Conservation (phyloP, 192 early-diverging fungal genomes). For the Podila clonocystis region DNA sequence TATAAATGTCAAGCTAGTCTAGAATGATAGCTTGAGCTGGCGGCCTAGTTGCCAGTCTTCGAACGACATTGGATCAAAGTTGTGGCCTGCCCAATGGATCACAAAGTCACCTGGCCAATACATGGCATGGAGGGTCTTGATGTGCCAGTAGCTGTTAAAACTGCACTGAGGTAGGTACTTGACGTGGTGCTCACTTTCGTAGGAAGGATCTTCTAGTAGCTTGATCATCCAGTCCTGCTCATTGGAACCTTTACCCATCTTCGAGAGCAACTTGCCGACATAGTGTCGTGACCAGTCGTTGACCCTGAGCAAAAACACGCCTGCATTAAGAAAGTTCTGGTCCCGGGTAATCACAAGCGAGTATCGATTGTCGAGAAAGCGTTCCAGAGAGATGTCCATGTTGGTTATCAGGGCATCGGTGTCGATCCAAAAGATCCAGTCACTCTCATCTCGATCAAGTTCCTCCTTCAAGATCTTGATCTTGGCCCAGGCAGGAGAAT, state of each 20-base stretch:
- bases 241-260: constrained; percentile 1
- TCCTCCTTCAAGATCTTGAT: constrained; percentile 21
- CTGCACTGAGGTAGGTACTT: constrained; percentile 30
- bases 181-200: constrained; percentile 2
- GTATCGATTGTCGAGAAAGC: constrained; percentile 48
- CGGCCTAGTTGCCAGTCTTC: neutral
- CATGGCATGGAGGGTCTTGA: constrained; percentile 12
- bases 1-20: no score
- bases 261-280: constrained; percentile 40
- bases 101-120: constrained; percentile 30
- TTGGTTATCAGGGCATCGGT: constrained; percentile 66
- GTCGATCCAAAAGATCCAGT: constrained; percentile 68
- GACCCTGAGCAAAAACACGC: constrained; percentile 63
- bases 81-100: constrained; percentile 26
- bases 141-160: constrained; percentile 33
- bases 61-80: neutral
- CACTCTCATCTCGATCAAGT: constrained; percentile 29
- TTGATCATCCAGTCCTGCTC: constrained; percentile 35
- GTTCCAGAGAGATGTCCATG: constrained; percentile 48
- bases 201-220: constrained; percentile 7
- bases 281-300: constrained; percentile 54
- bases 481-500: constrained; percentile 17
- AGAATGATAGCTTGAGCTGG: constrained; percentile 1
- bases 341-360: constrained; percentile 25
- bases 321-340: constrained; percentile 55